Conservation (phyloP, 169 alveolate genomes). For the Plasmodium vinckei region DNA sequence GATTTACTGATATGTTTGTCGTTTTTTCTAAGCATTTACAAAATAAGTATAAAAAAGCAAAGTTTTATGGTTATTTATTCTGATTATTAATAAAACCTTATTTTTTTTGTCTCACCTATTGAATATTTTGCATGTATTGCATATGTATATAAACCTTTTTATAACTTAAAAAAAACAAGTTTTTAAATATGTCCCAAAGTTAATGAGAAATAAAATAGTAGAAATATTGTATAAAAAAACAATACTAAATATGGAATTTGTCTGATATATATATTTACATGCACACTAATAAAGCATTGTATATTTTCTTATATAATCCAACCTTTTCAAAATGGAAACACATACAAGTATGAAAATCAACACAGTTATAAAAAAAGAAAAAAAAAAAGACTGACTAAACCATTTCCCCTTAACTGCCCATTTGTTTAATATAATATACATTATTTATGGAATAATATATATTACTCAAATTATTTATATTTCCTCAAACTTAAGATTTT, state of each 20-base stretch:
- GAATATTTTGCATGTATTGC: neutral
- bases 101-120: neutral
- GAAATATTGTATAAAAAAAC: too few relatives aligned
- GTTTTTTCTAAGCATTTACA: constrained; percentile 68
- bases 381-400: too few relatives aligned
- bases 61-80: constrained; percentile 63
- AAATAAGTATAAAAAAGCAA: constrained; percentile 58
- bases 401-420: too few relatives aligned
- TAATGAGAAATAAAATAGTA: too few relatives aligned
- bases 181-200: neutral
- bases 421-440: too few relatives aligned
- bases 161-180: neutral
- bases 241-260: too few relatives aligned
- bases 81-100: constrained; percentile 3
- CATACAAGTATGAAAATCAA: neutral
- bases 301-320: neutral
- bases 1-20: constrained; percentile 64
- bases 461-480: too few relatives aligned
- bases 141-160: neutral
- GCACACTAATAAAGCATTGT: neutral
- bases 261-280: too few relatives aligned
- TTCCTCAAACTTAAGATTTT: too few relatives aligned
- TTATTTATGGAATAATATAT: too few relatives aligned
- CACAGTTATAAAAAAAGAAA: neutral
- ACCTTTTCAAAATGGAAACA: neutral